phyloP scores from a whole-genome alignment of 2,329 filamentous ascomycete species.

The Cladosporium cucumerinum region DNA sequence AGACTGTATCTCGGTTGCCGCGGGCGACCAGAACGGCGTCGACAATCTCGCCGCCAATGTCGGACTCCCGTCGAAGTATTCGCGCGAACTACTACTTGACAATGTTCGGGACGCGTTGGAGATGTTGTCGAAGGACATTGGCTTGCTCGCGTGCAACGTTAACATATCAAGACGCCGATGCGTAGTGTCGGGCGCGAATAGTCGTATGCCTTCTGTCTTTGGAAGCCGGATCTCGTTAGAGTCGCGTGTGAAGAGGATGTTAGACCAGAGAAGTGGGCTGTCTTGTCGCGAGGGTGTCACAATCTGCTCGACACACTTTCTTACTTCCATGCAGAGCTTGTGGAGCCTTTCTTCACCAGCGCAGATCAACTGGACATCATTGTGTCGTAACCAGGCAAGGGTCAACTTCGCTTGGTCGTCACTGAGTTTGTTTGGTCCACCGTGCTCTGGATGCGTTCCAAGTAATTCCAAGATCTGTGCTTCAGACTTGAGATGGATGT shows the following conservation, averaged over 20 bases:
- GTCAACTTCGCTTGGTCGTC: slow-evolving; percentile 91
- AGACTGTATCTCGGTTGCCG: slow-evolving; percentile 64
- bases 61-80: slow-evolving; percentile 69
- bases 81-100: slow-evolving; percentile 45
- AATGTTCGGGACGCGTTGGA: slow-evolving; percentile 28
- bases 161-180: slow-evolving; percentile 20
- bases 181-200: not conserved
- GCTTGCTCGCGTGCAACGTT: slow-evolving; percentile 22
- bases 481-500: slow-evolving; percentile 68
- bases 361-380: slow-evolving; percentile 87
- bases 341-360: slow-evolving; percentile 93
- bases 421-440: slow-evolving; percentile 91
- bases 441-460: slow-evolving; percentile 76
- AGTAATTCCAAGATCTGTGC: slow-evolving; percentile 83
- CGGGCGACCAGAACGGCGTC: slow-evolving; percentile 86
- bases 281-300: slow-evolving; percentile 77
- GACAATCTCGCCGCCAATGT: slow-evolving; percentile 70
- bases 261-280: slow-evolving; percentile 87
- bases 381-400: slow-evolving; percentile 73
- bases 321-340: slow-evolving; percentile 85
- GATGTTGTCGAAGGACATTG: slow-evolving; percentile 26
- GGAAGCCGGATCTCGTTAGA: not conserved
- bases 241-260: slow-evolving; percentile 76
- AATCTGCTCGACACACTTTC: slow-evolving; percentile 78
- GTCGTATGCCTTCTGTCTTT: not conserved